These are phyloP conservation scores for Piper betle DNA, from an alignment of 164 flowering plant species.

Conservation along the genomic window DNA sequence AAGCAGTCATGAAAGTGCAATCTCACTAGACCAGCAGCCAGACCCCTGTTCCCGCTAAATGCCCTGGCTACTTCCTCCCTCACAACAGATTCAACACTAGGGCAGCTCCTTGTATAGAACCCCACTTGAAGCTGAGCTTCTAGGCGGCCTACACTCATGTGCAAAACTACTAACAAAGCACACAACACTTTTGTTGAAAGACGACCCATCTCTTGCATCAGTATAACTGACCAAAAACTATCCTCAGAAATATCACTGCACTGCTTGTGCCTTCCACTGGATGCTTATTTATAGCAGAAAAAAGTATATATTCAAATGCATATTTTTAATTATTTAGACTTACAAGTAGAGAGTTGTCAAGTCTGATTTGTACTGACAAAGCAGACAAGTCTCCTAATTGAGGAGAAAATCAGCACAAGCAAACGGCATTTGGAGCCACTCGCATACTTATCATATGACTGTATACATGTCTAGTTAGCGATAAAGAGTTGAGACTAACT, in stretches of 20 bases:
- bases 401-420: not conserved
- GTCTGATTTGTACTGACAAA: not conserved
- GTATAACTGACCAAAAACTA: too few species aligned
- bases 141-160: not conserved
- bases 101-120: constrained; percentile 5
- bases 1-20: constrained; percentile 1
- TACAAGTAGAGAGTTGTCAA: not conserved
- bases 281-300: not conserved
- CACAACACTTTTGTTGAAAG: not conserved
- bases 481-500: not conserved
- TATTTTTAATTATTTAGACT: not conserved
- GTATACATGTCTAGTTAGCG: too few species aligned
- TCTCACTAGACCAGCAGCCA: constrained; percentile 6
- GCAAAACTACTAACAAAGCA: not conserved
- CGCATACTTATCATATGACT: not conserved
- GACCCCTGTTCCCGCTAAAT: not conserved
- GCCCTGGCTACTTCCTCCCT: constrained; percentile 3
- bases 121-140: constrained; percentile 4
- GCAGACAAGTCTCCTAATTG: not conserved
- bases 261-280: not conserved
- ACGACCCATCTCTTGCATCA: not conserved
- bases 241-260: not conserved
- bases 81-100: constrained; percentile 4
- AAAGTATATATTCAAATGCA: too few species aligned
- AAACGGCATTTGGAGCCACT: not conserved